phyloP scores from a whole-genome alignment of 1,284 basidiomycete genomes.

The Ganoderma multipileum region DNA sequence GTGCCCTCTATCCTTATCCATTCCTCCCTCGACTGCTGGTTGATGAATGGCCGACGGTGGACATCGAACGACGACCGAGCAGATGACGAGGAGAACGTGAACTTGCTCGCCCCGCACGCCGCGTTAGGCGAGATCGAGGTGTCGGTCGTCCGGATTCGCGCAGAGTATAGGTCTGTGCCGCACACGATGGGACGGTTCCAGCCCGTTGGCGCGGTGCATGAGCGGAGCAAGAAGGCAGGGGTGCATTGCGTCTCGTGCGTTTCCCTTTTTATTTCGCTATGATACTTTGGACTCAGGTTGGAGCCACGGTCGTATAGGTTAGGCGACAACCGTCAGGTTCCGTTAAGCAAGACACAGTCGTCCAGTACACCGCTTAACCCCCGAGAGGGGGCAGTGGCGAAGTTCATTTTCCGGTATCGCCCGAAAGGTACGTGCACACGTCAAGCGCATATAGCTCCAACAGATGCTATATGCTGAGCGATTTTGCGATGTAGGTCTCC shows the following conservation, averaged over 20 bases:
- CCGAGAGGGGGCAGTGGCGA: constrained; percentile 9
- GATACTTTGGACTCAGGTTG: too few relatives aligned
- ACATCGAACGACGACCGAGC: not conserved
- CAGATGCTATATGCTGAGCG: not conserved
- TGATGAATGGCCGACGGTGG: not conserved
- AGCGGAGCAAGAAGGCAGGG: constrained; percentile 36
- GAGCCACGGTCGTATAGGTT: not conserved
- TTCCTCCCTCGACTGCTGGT: not conserved
- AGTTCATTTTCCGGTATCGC: constrained; percentile 19
- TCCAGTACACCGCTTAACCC: constrained; percentile 7
- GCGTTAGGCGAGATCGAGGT: constrained; percentile 25
- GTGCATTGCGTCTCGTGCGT: constrained; percentile 31
- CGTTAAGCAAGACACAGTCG: constrained; percentile 2
- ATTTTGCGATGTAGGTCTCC: constrained; percentile 5
- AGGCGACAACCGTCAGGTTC: not conserved
- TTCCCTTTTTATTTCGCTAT: not conserved
- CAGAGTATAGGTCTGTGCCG: constrained; percentile 1
- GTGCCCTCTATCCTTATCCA: not conserved
- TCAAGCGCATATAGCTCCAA: not conserved
- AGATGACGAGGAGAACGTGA: constrained; percentile 18
- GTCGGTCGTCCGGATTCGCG: constrained; percentile 13
- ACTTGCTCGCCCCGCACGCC: constrained; percentile 8
- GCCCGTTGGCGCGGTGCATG: constrained; percentile 28
- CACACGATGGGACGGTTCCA: constrained; percentile 10
- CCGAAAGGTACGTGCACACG: not conserved